phyloP scores from a whole-genome alignment of 768 basidiomycete genomes.

The Amanita inopinata region DNA sequence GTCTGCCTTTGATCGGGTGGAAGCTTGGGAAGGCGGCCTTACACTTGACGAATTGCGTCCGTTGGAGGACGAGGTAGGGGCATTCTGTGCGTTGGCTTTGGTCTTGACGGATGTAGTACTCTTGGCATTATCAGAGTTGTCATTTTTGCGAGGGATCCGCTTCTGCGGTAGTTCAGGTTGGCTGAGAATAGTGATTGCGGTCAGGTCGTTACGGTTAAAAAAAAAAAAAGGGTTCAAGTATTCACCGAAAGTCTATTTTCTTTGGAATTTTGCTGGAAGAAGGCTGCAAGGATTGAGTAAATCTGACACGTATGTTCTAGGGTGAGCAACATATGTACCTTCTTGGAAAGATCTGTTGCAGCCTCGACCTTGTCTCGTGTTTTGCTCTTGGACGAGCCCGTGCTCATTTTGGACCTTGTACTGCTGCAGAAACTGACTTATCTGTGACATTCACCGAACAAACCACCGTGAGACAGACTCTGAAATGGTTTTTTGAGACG shows the following conservation, averaged over 20 bases:
- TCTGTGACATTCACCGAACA: too few relatives aligned
- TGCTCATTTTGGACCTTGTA: too few relatives aligned
- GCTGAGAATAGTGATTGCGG: neutral
- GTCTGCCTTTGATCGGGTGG: neutral
- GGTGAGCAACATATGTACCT: conserved; percentile 10
- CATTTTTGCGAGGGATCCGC: too few relatives aligned
- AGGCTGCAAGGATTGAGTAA: conserved; percentile 5
- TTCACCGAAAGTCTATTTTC: conserved; percentile 10
- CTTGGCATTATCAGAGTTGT: too few relatives aligned
- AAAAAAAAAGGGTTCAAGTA: neutral
- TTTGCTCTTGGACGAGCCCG: too few relatives aligned
- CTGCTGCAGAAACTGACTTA: too few relatives aligned
- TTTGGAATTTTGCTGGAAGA: neutral
- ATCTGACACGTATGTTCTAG: neutral
- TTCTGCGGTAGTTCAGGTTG: neutral
- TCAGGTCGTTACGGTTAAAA: neutral
- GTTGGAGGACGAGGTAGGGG: neutral
- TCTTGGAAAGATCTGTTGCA: conserved; percentile 12
- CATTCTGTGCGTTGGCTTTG: neutral
- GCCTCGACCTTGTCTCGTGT: neutral
- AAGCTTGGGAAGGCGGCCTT: conserved; percentile 1
- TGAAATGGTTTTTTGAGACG: conserved; percentile 19
- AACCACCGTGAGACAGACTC: too few relatives aligned
- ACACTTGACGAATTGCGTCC: neutral
- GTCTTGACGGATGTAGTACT: neutral